These are phyloP conservation scores for Ophiognomonia clavigignenti-juglandacearum DNA, from an alignment of 2,329 filamentous ascomycete genomes.

Conservation along the genomic window DNA sequence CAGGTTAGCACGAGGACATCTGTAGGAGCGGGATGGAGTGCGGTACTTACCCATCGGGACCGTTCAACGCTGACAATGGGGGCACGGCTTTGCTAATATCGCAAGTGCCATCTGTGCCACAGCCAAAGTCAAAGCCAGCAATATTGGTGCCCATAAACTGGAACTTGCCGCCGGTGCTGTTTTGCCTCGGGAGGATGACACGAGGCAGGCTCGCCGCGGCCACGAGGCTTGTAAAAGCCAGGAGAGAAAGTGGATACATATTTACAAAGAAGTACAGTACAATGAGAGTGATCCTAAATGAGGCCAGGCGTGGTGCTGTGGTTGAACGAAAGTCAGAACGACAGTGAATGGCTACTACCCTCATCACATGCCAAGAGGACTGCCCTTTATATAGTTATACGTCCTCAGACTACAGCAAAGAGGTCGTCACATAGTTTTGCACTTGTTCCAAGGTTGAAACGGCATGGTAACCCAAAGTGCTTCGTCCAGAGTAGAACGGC, in stretches of 20 bases:
- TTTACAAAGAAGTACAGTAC: neutral
- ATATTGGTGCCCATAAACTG: slow-evolving; percentile 32
- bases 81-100: slow-evolving; percentile 24
- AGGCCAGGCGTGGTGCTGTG: no score
- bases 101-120: slow-evolving; percentile 34
- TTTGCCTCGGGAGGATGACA: slow-evolving; percentile 3
- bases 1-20: slow-evolving; percentile 1
- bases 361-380: no score
- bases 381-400: no score
- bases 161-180: neutral
- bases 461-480: no score
- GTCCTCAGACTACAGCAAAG: no score
- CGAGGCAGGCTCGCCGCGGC: slow-evolving; percentile 5
- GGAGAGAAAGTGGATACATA: neutral
- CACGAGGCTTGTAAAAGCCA: neutral
- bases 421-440: no score
- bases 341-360: no score
- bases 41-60: slow-evolving; percentile 26
- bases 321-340: no score
- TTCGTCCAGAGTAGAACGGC: no score
- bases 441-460: no score
- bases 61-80: slow-evolving; percentile 25
- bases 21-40: neutral
- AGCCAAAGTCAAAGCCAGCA: slow-evolving; percentile 44
- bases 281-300: neutral